phyloP scores from a whole-genome alignment of 139 green algal genomes.

The Chlorokybus atmophyticus region DNA sequence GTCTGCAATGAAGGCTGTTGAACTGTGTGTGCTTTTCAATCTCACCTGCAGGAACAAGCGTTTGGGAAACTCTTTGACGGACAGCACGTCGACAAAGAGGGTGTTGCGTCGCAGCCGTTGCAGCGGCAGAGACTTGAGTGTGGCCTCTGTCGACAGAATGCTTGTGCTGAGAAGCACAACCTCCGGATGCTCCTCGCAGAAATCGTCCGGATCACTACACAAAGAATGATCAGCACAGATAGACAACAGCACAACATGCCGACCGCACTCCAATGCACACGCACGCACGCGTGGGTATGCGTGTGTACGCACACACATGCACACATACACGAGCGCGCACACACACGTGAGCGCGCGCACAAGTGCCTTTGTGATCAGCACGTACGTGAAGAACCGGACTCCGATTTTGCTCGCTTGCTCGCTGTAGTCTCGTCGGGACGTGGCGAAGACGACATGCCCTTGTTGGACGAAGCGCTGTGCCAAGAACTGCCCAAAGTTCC shows the following conservation, averaged over 20 bases:
- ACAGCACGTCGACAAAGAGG: slow-evolving; percentile 94
- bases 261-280: not conserved
- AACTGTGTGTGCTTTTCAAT: too few species aligned
- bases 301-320: not conserved
- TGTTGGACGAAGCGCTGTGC: slow-evolving; percentile 61
- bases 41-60: slow-evolving; percentile 59
- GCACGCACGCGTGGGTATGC: not conserved
- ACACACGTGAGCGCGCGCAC: not conserved
- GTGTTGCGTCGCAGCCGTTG: slow-evolving; percentile 78
- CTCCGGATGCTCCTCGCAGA: slow-evolving; percentile 93
- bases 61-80: slow-evolving; percentile 96
- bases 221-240: not conserved
- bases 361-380: not conserved
- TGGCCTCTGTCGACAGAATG: slow-evolving; percentile 77
- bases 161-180: slow-evolving; percentile 81
- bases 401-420: slow-evolving; percentile 55
- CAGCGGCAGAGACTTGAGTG: slow-evolving; percentile 67
- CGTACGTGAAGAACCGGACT: slow-evolving; percentile 61
- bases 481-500: slow-evolving; percentile 97
- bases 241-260: not conserved
- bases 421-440: slow-evolving; percentile 62
- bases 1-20: too few species aligned
- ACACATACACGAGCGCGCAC: not conserved
- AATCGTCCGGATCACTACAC: slow-evolving; percentile 68
- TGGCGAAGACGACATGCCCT: slow-evolving; percentile 77